Percentiles rank a stretch among this genome's conserved stretches.
These are phyloP conservation scores for Globisporangium nunn DNA, from an alignment of 352 stramenopile genomes.

Conservation along the genomic window DNA sequence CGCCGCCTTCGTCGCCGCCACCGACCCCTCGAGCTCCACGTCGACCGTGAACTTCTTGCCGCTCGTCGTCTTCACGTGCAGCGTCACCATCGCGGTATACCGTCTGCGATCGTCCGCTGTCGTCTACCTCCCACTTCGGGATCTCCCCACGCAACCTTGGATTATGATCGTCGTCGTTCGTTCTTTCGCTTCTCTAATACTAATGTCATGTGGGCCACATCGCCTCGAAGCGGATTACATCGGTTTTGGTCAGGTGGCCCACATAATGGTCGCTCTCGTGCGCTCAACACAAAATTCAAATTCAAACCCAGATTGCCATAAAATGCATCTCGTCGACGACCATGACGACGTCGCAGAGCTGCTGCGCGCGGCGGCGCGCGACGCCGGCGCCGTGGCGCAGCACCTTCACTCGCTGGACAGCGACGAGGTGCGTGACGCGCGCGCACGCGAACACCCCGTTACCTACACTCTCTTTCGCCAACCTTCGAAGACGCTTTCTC, in stretches of 20 bases:
- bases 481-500: no score
- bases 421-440: constrained; percentile 34
- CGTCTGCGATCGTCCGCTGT: neutral
- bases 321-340: neutral
- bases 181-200: no score
- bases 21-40: constrained; percentile 55
- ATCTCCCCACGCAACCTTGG: no score
- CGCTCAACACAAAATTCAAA: no score
- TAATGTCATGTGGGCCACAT: no score
- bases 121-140: neutral
- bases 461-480: neutral
- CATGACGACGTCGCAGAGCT: constrained; percentile 39
- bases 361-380: constrained; percentile 49
- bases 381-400: constrained; percentile 52
- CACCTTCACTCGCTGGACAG: constrained; percentile 51
- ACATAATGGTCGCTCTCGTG: no score
- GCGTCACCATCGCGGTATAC: constrained; percentile 40
- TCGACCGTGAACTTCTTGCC: constrained; percentile 79
- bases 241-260: no score
- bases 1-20: constrained; percentile 71
- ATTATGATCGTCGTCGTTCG: no score
- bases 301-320: constrained; percentile 2
- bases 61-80: constrained; percentile 80
- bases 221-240: no score
- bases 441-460: neutral